Evolutionary conservation across 208 protist genomes (phyloP), one percentile per base, ranked within the genome.

Genomic region (Trypanosoma avium): DNA sequence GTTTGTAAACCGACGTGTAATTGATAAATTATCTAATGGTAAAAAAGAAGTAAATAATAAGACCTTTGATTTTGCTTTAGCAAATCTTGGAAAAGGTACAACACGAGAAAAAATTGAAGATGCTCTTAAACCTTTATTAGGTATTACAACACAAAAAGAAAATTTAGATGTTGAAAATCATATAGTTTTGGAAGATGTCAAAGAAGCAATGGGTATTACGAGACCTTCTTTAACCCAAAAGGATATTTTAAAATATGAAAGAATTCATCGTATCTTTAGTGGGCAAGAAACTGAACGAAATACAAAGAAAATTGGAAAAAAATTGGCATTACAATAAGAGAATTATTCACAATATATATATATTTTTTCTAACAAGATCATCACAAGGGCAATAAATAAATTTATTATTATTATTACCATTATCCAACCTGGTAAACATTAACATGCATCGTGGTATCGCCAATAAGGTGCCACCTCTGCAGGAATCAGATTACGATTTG

Each of bases 331-430:
- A 7, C 56, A 48, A 27, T 71, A 45, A 64, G n/a, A 17, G 13
- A n/a, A n/a, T n/a, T n/a, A n/a, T n/a, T n/a, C n/a, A n/a, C n/a
- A n/a, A n/a, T n/a, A n/a, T n/a, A n/a, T n/a, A n/a, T n/a, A n/a
- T n/a, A n/a, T n/a, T n/a, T n/a, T n/a, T n/a, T n/a, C n/a, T n/a
- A n/a, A n/a, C n/a, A n/a, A n/a, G n/a, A n/a, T n/a, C n/a, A n/a
- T n/a, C n/a, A n/a, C n/a, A n/a, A n/a, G n/a, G n/a, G n/a, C n/a
- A n/a, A n/a, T n/a, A n/a, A n/a, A n/a, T n/a, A 93, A 93, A 81
- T 45, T 84, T 93, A 82, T 84, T 93, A 81, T 82, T 74, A 82
- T 93, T 93, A 84, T 81, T 42, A 13, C 36, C 36, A 42, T 42
- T 17, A 42, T 17, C 36, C 8, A 17, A 13, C 36, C 13, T 8